phyloP scores from a whole-genome alignment of 78 protist species.

The Chrysochromulina tobinii region DNA sequence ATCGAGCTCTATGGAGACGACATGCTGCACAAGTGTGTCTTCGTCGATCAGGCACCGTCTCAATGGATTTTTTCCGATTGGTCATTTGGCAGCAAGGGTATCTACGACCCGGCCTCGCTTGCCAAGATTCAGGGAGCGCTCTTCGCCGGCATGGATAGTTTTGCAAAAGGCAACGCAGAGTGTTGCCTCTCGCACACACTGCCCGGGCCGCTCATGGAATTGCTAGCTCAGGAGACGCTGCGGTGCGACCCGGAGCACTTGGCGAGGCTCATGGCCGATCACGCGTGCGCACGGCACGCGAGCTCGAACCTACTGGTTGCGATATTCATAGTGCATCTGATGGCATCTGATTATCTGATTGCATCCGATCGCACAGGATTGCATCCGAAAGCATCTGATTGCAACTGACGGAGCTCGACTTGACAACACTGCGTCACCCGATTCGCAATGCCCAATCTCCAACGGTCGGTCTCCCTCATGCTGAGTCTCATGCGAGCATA shows the following conservation, averaged over 20 bases:
- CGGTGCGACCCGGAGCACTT: neutral
- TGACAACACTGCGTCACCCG: neutral
- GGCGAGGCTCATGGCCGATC: neutral
- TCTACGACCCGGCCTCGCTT: neutral
- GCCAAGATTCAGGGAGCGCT: neutral
- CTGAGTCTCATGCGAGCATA: too few relatives aligned
- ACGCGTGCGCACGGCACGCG: neutral
- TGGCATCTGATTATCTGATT: too few relatives aligned
- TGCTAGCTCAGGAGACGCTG: neutral
- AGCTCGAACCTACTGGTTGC: neutral
- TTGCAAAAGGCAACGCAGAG: constrained; percentile 23
- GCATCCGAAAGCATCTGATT: too few relatives aligned
- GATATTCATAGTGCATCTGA: too few relatives aligned
- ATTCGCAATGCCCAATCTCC: neutral
- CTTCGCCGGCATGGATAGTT: neutral
- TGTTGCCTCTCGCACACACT: neutral
- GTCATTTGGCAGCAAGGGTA: neutral
- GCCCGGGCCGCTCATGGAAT: neutral
- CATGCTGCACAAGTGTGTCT: neutral
- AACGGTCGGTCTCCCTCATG: neutral
- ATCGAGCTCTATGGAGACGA: constrained; percentile 11
- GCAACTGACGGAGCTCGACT: neutral
- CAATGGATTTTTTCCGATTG: neutral
- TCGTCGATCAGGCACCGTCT: constrained; percentile 29
- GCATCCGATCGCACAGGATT: too few relatives aligned